Evolutionary conservation across 352 stramenopile species (phyloP).

Genomic region (Phytophthora fragariaefolia): DNA sequence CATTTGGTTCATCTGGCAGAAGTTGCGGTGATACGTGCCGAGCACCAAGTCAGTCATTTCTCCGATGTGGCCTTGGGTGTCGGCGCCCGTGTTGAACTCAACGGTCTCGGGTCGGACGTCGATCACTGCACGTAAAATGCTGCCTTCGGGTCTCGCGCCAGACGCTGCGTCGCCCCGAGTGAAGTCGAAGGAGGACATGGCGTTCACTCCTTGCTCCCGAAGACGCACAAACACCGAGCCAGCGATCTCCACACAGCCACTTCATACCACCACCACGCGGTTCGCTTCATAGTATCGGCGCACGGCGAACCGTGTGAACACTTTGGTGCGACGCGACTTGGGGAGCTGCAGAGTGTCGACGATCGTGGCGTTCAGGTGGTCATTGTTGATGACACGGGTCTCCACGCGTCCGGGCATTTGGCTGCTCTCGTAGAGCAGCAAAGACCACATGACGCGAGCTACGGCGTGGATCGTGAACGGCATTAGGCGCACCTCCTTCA

Average conservation of each 20-base stretch:
- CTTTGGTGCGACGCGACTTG: slow-evolving; percentile 29
- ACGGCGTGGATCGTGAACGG: slow-evolving; percentile 38
- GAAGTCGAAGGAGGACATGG: slow-evolving; percentile 29
- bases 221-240: slow-evolving; percentile 49
- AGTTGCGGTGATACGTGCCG: slow-evolving; percentile 50
- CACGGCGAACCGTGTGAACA: slow-evolving; percentile 33
- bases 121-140: slow-evolving; percentile 19
- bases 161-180: neutral
- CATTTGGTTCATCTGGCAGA: slow-evolving; percentile 49
- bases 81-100: slow-evolving; percentile 19
- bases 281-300: slow-evolving; percentile 33
- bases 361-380: slow-evolving; percentile 44
- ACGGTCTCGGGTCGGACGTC: slow-evolving; percentile 34
- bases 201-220: slow-evolving; percentile 36
- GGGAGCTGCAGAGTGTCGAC: slow-evolving; percentile 39
- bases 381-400: slow-evolving; percentile 28
- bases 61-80: slow-evolving; percentile 31
- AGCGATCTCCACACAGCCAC: slow-evolving; percentile 39
- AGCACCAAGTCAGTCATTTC: slow-evolving; percentile 59
- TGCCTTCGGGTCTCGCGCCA: slow-evolving; percentile 13
- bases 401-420: slow-evolving; percentile 14
- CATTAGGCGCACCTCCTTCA: slow-evolving; percentile 35
- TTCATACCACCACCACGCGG: slow-evolving; percentile 43
- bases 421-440: slow-evolving; percentile 23
- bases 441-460: slow-evolving; percentile 33